Base-by-base conservation (phyloP, 108 stramenopile species). In the Skeletonema costatum region DNA sequence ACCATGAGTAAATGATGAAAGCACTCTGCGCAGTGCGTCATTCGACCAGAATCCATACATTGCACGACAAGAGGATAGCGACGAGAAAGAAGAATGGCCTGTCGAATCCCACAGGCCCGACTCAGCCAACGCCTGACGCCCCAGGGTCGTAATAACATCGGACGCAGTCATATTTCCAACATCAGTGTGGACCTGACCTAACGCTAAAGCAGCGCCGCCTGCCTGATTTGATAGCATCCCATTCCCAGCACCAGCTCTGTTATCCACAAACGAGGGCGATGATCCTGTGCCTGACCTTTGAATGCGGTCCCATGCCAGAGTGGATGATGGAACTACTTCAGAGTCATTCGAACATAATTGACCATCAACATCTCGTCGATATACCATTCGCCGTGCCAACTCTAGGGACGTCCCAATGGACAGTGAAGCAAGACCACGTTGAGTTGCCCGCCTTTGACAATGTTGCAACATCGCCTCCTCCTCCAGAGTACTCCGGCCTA, bases 41-140 rank as follows among this genome's bases (percentile, higher is more conserved):
- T 75, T 32, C n/a, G 84, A 65, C 31, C 77, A 66, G 51, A 76
- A 72, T 8, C 91, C 93, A 69, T 82, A 63, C 82, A 92, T 60
- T 61, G 81, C 69, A 14, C 73, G 68, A 33, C 80, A 53, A 9
- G 90, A 87, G 13, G 90, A 76, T 30, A 90, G 58, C 3, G 79
- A 74, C 21, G 88, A 80, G 71, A 86, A 63, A 13, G 70, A 76
- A 2, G 82, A 51, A 64, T 82, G 73, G 2, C 90, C 90, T 14
- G 85, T 83, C 30, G 84, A 74, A 69, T 92, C 88, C 91, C 91
- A 92, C 17, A 92, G 64, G 38, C 87, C 88, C 1, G 93, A 89
- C 32, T 80, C 78, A 5, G 89, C 79, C 30, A 89, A 39, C 32
- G 63, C 66, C 61, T 87, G 88, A 11, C 72, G 60, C 7, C 82